Conservation (phyloP, 2,329 filamentous ascomycete genomes). For the Meredithiella fracta region DNA sequence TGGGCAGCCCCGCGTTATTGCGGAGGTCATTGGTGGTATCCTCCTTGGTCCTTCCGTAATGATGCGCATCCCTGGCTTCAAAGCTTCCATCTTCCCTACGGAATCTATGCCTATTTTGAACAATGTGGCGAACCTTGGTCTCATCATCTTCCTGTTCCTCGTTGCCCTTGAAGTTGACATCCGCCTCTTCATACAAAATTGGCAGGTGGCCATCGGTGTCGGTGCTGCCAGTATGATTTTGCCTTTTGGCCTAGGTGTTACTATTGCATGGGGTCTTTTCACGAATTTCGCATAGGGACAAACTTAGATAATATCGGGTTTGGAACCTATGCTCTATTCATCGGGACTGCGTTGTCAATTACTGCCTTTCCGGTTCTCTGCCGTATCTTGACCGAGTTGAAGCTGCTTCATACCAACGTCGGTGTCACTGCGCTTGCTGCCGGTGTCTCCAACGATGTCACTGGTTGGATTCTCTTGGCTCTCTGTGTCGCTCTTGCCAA, state of each 20-base stretch:
- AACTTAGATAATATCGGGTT: constrained; percentile 29
- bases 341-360: constrained; percentile 85
- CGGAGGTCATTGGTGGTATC: constrained; percentile 73
- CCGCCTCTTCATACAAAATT: constrained; percentile 60
- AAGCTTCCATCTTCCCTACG: constrained; percentile 56
- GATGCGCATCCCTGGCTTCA: constrained; percentile 70
- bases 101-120: constrained; percentile 45
- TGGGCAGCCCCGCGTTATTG: constrained; percentile 67
- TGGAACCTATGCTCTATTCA: constrained; percentile 49
- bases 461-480: constrained; percentile 73
- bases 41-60: constrained; percentile 75
- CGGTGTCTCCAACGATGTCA: constrained; percentile 75
- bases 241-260: constrained; percentile 68
- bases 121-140: constrained; percentile 54
- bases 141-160: constrained; percentile 74
- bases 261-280: constrained; percentile 63
- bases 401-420: constrained; percentile 66
- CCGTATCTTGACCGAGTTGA: constrained; percentile 80
- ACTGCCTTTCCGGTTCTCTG: constrained; percentile 85
- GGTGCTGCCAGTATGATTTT: constrained; percentile 64
- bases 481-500: constrained; percentile 90
- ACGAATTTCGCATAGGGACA: constrained; percentile 43
- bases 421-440: constrained; percentile 80
- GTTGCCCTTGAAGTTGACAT: constrained; percentile 79
- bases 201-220: constrained; percentile 62